Evolutionary conservation across 192 early-diverging fungal genomes (phyloP).

Genomic region (Rhizophagus clarus): DNA sequence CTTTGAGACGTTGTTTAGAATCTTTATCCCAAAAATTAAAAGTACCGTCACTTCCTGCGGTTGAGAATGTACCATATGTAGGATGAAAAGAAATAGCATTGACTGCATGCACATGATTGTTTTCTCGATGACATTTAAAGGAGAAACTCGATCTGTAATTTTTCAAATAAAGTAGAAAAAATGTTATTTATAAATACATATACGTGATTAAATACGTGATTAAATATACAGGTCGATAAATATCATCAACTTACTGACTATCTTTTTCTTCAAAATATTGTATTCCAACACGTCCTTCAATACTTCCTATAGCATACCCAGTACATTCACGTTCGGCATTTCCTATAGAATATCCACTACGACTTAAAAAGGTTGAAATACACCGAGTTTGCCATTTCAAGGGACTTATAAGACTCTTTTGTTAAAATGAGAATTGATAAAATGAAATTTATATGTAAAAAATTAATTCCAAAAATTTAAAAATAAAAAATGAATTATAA

Average conservation of each 20-base stretch:
- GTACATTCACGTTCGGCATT: slow-evolving; percentile 80
- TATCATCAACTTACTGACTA: slow-evolving; percentile 38
- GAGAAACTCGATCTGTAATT: slow-evolving; percentile 73
- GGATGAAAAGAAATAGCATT: slow-evolving; percentile 82
- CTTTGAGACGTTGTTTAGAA: slow-evolving; percentile 82
- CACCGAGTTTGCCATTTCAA: slow-evolving; percentile 85
- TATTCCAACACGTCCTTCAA: slow-evolving; percentile 93
- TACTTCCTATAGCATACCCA: slow-evolving; percentile 89
- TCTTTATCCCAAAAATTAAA: slow-evolving; percentile 97
- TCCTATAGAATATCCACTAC: slow-evolving; percentile 85
- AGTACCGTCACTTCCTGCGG: slow-evolving; percentile 83
- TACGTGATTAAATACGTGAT: background rate
- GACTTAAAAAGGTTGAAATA: slow-evolving; percentile 78
- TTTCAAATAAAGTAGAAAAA: background rate
- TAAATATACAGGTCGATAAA: background rate
- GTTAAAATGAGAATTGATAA: background rate
- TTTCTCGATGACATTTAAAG: slow-evolving; percentile 93
- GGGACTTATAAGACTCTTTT: slow-evolving; percentile 52
- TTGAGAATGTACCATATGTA: slow-evolving; percentile 84
- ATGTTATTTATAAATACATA: too few relatives aligned
- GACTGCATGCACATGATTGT: slow-evolving; percentile 65
- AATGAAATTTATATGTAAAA: background rate
- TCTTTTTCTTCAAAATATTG: slow-evolving; percentile 90
- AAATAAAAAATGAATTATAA: background rate
- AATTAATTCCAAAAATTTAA: background rate